A percentile compares a stretch with the other conserved stretches of the same genome.
These are phyloP conservation scores for Agapanthus africanus DNA, from an alignment of 106 monocot genomes.

Conservation along the genomic window DNA sequence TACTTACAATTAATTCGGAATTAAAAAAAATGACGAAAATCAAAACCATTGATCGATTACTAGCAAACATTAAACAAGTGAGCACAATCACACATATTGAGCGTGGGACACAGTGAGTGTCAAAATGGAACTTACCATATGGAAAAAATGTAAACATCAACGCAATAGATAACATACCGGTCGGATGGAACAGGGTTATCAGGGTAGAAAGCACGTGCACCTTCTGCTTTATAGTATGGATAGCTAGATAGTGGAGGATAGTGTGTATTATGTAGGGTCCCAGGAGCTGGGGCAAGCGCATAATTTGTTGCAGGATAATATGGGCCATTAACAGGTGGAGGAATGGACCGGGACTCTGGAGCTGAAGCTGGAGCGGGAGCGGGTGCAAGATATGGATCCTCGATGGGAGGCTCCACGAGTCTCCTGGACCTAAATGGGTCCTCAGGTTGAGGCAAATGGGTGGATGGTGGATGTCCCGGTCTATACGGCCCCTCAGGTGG, in stretches of 20 bases:
- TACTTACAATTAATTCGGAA: too few relatives aligned
- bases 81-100: too few relatives aligned
- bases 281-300: neutral
- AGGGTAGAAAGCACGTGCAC: neutral
- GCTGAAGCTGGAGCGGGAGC: slow-evolving; percentile 14
- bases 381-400: slow-evolving; percentile 1
- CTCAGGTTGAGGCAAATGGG: slow-evolving; percentile 6
- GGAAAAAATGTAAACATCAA: neutral
- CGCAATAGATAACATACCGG: neutral
- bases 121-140: too few relatives aligned
- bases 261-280: neutral
- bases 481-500: slow-evolving; percentile 12
- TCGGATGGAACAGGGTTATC: slow-evolving; percentile 2
- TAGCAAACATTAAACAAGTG: too few relatives aligned
- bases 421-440: neutral
- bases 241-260: neutral
- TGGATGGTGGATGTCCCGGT: slow-evolving; percentile 3
- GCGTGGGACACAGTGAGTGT: too few relatives aligned
- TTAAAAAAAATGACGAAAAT: too few relatives aligned
- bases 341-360: slow-evolving; percentile 5
- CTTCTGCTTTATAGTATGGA: neutral
- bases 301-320: neutral
- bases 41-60: too few relatives aligned
- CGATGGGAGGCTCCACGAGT: neutral
- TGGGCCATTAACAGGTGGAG: slow-evolving; percentile 12